Base-by-base conservation (phyloP, 306 rosid genomes). In the Malus sylvestris region DNA sequence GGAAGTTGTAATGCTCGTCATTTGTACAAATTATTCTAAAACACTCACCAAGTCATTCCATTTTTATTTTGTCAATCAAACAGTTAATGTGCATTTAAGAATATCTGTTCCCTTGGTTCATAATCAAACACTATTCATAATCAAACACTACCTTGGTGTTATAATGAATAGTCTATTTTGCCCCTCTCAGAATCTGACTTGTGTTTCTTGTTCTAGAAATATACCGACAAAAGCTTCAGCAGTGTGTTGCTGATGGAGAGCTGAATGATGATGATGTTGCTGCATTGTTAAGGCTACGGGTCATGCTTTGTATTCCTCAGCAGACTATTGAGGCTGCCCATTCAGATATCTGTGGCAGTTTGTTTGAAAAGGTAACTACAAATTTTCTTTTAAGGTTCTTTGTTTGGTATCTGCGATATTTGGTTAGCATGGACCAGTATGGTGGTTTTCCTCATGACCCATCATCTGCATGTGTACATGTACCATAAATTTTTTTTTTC, bases 221-320 rank as follows among this genome's bases (percentile, higher is more conserved):
- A 60, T 95, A 95, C 80, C 97, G 99, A 68, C 92, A 89, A 81
- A 95, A 92, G 91, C 98, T 95, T 86, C 98, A 92, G 89, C 90
- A 83, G 76, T 92, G 97, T 72, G 91, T 95, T n/a, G 88, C 90
- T 83, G 88, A 85, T 88, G 99, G 97, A 76, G 96, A 91, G 82
- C 92, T 95, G 72, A 81, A 53, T 72, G 98, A 95, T 25, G 86
- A 83, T 71, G 90, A 92, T 83, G 98, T 91, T 79, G 84, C 96
- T 81, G 89, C 91, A 67, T 85, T 95, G 88, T 81, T 92, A 87
- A 92, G 85, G 96, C 78, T 89, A 72, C 93, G 99, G 25, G 96
- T 95, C 78, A 81, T 92, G 97, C 93, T 95, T 32, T 95, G 99
- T 77, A 68, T 95, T 78, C 96, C 99, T 76, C 97, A 92, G 73